These are phyloP conservation scores for Leishmania turanica DNA, from an alignment of 208 protist genomes.

Conservation along the genomic window DNA sequence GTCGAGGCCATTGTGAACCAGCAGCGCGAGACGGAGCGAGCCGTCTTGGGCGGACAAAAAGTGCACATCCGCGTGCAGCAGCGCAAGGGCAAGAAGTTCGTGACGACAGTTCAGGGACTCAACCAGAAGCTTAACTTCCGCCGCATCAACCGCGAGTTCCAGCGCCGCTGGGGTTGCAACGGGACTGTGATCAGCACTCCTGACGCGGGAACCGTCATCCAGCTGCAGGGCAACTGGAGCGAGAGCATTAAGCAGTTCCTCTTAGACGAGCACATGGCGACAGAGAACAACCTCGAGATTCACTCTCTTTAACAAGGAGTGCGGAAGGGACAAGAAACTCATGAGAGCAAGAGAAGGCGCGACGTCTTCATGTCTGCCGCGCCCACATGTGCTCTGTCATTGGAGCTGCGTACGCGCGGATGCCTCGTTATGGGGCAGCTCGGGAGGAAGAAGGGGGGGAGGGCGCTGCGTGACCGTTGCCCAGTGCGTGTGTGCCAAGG, in stretches of 20 bases:
- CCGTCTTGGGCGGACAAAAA: constrained; percentile 66
- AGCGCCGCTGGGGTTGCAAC: constrained; percentile 95
- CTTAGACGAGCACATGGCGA: constrained; percentile 90
- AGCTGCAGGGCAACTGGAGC: constrained; percentile 97
- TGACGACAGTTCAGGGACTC: constrained; percentile 97
- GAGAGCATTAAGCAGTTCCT: constrained; percentile 94
- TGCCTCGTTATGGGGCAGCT: neutral
- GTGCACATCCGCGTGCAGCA: constrained; percentile 98
- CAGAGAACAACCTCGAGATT: constrained; percentile 92
- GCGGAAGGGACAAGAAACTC: neutral
- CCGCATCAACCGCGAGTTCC: constrained; percentile 91
- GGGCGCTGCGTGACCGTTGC: neutral
- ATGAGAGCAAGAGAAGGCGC: neutral
- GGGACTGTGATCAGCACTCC: constrained; percentile 90
- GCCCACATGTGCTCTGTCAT: neutral
- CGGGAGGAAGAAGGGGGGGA: neutral
- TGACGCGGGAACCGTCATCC: constrained; percentile 93
- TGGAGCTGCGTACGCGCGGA: neutral
- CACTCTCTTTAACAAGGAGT: constrained; percentile 90
- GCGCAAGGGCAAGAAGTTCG: constrained; percentile 95
- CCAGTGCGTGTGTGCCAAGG: neutral
- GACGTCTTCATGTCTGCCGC: neutral
- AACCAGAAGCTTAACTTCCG: constrained; percentile 92
- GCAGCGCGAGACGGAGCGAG: constrained; percentile 68
- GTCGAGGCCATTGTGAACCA: constrained; percentile 49